Base-by-base conservation (phyloP, 2,329 filamentous ascomycete species). In the Trichoderma arundinaceum region DNA sequence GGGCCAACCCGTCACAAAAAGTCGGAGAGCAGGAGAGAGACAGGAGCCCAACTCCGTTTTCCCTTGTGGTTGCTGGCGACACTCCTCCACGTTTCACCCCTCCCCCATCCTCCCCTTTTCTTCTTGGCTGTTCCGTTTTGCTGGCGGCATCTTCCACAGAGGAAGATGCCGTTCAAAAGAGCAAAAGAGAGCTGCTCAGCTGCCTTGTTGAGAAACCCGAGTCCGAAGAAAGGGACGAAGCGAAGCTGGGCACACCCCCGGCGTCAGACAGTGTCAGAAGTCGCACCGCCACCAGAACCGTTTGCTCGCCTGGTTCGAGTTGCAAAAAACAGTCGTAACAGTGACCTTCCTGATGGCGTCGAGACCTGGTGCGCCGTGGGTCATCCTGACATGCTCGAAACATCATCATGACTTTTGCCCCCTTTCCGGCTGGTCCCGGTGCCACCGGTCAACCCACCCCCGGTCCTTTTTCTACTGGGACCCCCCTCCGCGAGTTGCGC, bases 371-470 rank as follows among this genome's bases (percentile, higher is more conserved):
- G 33, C 17, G 7, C 41, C 59, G 59, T 38, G 65, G 65, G 65
- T 64, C 65, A 64, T 63, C 65, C 58, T 58, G 65, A 66, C 65
- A 51, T 58, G 49, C 46, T 49, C 52, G 58, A 63, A 38, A 56
- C 65, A 66, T 64, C 60, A 64, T 66, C 32, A n/a, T 22, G 38
- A 41, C n/a, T 43, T 63, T 53, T 53, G 15, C 49, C 60, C 65
- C 65, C 52, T 64, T 58, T 66, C 65, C 65, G 65, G 65, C 43
- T 66, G 59, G 65, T 64, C 65, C 65, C 65, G 65, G 61, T 62
- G 59, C 61, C 61, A 64, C 46, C 46, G 59, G 64, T 52, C 56
- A 41, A 35, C n/a, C 17, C 48, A 53, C 59, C 39, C 59, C 59
- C 28, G 13, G 13, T 32, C 10, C 49, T 53, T 49, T 60, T 41